Percentiles rank a stretch among this genome's conserved stretches.
Evolutionary conservation across 805 yeast genomes (phyloP).

Genomic region (Geotrichum ghanense): DNA sequence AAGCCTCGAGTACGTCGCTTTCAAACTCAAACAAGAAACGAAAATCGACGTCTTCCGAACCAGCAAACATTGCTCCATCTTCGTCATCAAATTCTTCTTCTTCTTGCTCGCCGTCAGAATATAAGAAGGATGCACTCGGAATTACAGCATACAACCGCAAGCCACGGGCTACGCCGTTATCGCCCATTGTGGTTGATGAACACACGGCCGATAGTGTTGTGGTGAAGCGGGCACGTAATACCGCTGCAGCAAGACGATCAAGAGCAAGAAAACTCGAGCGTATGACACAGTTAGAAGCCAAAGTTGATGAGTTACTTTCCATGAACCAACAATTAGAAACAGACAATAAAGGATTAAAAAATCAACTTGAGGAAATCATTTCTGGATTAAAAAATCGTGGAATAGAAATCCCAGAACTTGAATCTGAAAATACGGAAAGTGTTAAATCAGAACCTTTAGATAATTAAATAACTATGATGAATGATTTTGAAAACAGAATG

Average conservation of each 20-base stretch:
- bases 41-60: background rate
- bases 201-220: conserved; percentile 18
- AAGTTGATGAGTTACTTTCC: conserved; percentile 52
- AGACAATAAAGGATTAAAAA: conserved; percentile 5
- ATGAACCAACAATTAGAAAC: conserved; percentile 14
- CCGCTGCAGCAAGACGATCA: conserved; percentile 80
- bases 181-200: conserved; percentile 50
- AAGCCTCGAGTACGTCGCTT: background rate
- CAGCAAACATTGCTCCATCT: conserved; percentile 13
- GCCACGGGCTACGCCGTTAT: conserved; percentile 58
- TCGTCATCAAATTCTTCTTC: conserved; percentile 35
- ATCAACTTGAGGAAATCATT: background rate
- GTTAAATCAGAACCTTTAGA: no score
- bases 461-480: no score
- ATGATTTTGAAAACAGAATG: no score
- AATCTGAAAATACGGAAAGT: no score
- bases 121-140: conserved; percentile 59
- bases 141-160: conserved; percentile 68
- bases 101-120: conserved; percentile 29
- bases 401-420: no score
- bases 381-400: no score
- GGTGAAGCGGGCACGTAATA: conserved; percentile 78
- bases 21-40: no score
- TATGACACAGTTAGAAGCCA: conserved; percentile 74
- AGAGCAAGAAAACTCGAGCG: conserved; percentile 89